Conservation (phyloP, 768 basidiomycete species). For the Pleurotus cornucopiae region DNA sequence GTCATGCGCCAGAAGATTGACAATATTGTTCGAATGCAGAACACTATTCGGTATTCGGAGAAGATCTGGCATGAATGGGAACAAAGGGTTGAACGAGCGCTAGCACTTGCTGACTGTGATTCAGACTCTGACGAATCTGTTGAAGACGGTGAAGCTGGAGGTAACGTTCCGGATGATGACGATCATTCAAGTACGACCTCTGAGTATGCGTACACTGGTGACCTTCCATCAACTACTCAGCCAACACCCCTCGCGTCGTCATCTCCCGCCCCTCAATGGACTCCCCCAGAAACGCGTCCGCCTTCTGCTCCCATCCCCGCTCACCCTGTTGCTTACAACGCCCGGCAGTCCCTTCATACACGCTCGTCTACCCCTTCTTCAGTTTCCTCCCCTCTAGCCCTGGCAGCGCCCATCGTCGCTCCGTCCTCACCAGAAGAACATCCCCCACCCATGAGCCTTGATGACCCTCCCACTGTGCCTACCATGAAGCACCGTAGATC, state of each 20-base stretch:
- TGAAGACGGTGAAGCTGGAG: conserved; percentile 39
- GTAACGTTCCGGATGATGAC: conserved; percentile 32
- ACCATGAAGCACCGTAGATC: conserved; percentile 65
- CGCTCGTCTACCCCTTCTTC: conserved; percentile 88
- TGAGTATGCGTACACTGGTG: conserved; percentile 54
- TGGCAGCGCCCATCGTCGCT: conserved; percentile 81
- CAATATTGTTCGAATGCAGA: conserved; percentile 93
- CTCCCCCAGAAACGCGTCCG: conserved; percentile 24
- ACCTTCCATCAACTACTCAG: conserved; percentile 37
- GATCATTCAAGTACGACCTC: conserved; percentile 63
- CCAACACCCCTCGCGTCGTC: conserved; percentile 69
- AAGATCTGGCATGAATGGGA: conserved; percentile 98
- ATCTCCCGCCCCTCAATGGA: conserved; percentile 35
- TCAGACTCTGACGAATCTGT: conserved; percentile 41
- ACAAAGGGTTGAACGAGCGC: conserved; percentile 69
- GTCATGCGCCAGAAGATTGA: conserved; percentile 92
- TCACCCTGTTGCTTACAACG: conserved; percentile 21
- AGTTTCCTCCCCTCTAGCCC: conserved; percentile 80
- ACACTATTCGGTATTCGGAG: conserved; percentile 94
- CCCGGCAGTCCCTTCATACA: conserved; percentile 56
- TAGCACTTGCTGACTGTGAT: conserved; percentile 43
- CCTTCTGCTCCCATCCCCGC: conserved; percentile 19
- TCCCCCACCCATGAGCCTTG: conserved; percentile 64
- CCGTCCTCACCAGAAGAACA: conserved; percentile 54
- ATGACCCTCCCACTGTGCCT: conserved; percentile 37